These are phyloP conservation scores for Fusarium dlaminii DNA, from an alignment of 2,329 filamentous ascomycete species.

Conservation along the genomic window DNA sequence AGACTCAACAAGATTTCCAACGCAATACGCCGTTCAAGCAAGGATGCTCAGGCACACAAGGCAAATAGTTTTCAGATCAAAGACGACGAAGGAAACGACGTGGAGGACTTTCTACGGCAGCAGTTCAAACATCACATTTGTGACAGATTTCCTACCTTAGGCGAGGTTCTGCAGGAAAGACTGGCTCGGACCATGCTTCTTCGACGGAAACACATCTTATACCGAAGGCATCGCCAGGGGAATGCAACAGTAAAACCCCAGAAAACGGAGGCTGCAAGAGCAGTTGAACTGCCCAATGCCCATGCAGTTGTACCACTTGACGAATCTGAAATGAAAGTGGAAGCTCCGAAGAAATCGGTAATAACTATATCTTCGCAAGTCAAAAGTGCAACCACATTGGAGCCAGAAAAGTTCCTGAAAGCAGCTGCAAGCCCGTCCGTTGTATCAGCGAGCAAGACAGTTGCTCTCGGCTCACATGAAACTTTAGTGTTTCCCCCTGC, in stretches of 20 bases:
- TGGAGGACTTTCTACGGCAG: not conserved
- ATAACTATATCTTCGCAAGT: no score
- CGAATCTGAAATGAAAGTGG: no score
- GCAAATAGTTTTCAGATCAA: not conserved
- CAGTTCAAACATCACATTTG: not conserved
- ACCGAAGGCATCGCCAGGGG: not conserved
- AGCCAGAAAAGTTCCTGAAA: not conserved
- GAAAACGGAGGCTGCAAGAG: not conserved
- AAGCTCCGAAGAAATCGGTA: no score
- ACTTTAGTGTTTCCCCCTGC: not conserved
- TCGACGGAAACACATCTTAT: not conserved
- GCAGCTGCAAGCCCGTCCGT: not conserved
- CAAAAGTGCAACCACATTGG: not conserved
- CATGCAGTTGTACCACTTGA: no score
- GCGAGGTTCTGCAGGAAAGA: not conserved
- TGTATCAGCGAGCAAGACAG: not conserved
- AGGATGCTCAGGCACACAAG: not conserved
- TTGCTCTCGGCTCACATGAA: not conserved
- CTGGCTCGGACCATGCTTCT: not conserved
- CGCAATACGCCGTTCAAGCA: not conserved
- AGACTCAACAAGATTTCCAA: not conserved
- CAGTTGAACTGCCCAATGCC: not conserved
- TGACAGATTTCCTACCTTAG: not conserved
- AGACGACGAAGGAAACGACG: not conserved
- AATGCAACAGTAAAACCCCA: not conserved